Percentiles rank a stretch among this genome's conserved stretches.
Conservation (phyloP, 345 rosid genomes). For the Jatropha curcas region DNA sequence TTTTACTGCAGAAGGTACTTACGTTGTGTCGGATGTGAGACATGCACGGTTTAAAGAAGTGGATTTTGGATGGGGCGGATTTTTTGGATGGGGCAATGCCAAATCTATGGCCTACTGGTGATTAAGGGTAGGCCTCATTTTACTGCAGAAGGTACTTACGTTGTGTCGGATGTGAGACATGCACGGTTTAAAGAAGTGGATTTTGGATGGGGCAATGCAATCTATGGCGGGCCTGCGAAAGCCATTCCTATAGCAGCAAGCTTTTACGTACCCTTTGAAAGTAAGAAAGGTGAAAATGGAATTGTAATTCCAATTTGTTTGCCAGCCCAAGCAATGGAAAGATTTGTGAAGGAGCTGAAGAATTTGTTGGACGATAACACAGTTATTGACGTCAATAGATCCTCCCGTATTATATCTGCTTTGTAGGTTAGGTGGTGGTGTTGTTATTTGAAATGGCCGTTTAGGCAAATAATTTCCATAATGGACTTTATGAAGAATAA, state of each 20-base stretch:
- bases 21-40: neutral
- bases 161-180: neutral
- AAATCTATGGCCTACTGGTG: conserved; percentile 14
- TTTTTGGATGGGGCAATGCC: conserved; percentile 36
- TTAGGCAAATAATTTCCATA: no score
- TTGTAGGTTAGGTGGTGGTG: neutral
- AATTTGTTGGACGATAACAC: no score
- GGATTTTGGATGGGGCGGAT: conserved; percentile 38
- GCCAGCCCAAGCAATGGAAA: conserved; percentile 24
- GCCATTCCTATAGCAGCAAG: neutral
- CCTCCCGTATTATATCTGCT: neutral
- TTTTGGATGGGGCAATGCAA: conserved; percentile 34
- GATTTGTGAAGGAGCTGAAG: conserved; percentile 16
- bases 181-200: conserved; percentile 14
- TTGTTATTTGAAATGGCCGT: no score
- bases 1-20: neutral
- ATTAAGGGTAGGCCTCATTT: neutral
- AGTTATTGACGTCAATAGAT: neutral
- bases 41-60: neutral
- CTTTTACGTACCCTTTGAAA: conserved; percentile 2
- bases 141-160: neutral
- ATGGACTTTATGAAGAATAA: no score
- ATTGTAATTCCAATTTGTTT: conserved; percentile 19
- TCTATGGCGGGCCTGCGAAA: conserved; percentile 24
- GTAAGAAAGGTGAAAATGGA: conserved; percentile 25